Conservation (phyloP, 208 protist genomes). For the Endotrypanum monterogeii region DNA sequence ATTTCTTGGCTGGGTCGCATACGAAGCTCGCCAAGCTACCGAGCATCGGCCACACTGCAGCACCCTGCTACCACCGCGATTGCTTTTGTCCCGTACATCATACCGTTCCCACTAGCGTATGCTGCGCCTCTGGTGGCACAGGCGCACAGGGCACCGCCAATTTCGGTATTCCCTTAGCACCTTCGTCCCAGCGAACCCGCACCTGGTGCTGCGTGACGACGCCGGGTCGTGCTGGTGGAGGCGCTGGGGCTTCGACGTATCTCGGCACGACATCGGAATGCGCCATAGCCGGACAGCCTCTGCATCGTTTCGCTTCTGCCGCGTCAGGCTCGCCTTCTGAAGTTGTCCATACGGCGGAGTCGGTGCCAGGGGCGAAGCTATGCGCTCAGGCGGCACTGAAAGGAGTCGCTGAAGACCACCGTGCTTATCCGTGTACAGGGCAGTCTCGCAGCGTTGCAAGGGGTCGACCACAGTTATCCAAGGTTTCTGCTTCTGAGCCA, state of each 20-base stretch:
- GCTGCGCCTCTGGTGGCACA: not conserved
- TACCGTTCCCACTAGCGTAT: not conserved
- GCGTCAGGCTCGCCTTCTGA: not conserved
- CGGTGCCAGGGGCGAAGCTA: not conserved
- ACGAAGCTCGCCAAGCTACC: not conserved
- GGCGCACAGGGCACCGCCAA: not conserved
- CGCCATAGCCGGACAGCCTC: constrained; percentile 5
- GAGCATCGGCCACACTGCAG: not conserved
- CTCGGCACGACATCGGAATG: not conserved
- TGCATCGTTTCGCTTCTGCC: not conserved
- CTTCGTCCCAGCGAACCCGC: not conserved
- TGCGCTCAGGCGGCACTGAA: constrained; percentile 3
- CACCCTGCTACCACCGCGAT: not conserved
- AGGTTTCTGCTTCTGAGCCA: not conserved
- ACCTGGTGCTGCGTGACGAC: not conserved
- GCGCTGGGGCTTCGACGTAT: not conserved
- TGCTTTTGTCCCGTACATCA: not conserved
- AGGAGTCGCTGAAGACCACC: constrained; percentile 11
- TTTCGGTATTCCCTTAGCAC: not conserved
- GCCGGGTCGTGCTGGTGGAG: not conserved
- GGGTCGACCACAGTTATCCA: not conserved
- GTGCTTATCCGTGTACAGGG: constrained; percentile 19
- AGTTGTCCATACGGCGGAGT: not conserved
- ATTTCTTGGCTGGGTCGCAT: not conserved
- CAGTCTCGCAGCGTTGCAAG: constrained; percentile 1